Percentiles rank a stretch among this genome's conserved stretches.
These are phyloP conservation scores for Marasmius sp. DNA, from an alignment of 1,284 basidiomycete species.

Conservation along the genomic window DNA sequence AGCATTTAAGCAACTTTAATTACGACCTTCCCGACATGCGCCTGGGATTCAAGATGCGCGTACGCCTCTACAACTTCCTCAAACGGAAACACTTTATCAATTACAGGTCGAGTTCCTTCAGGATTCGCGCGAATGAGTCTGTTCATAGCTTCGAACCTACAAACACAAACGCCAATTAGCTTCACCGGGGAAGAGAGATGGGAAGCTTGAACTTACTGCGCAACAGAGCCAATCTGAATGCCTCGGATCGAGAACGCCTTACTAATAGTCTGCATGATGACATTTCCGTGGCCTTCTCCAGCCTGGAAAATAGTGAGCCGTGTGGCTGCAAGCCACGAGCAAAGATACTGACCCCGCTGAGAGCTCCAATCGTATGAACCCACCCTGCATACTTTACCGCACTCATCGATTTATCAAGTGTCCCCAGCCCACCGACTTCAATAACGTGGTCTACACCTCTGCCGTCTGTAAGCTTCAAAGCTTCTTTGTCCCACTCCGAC, in stretches of 20 bases:
- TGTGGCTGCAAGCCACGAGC: not conserved
- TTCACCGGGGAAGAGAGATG: not conserved
- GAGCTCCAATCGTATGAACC: conserved; percentile 22
- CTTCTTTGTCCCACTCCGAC: conserved; percentile 46
- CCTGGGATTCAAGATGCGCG: conserved; percentile 35
- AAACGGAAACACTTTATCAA: conserved; percentile 45
- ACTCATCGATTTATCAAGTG: conserved; percentile 29
- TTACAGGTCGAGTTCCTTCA: conserved; percentile 33
- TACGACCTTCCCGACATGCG: conserved; percentile 42
- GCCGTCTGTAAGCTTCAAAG: conserved; percentile 25
- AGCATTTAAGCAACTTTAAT: conserved; percentile 27
- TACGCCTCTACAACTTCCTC: conserved; percentile 40
- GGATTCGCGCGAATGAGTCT: conserved; percentile 28
- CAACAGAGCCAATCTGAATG: conserved; percentile 21
- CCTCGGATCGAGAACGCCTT: conserved; percentile 17
- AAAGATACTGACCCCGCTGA: conserved; percentile 10
- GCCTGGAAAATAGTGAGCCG: not conserved
- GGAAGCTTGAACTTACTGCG: conserved; percentile 11
- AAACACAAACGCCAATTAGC: conserved; percentile 13
- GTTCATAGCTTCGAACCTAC: conserved; percentile 43
- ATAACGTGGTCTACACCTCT: conserved; percentile 22
- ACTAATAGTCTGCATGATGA: conserved; percentile 5
- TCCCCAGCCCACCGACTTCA: conserved; percentile 37
- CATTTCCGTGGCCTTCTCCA: not conserved
- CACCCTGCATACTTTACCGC: conserved; percentile 27